Conservation (phyloP, 2,329 filamentous ascomycete genomes). For the Talaromyces sp. region DNA sequence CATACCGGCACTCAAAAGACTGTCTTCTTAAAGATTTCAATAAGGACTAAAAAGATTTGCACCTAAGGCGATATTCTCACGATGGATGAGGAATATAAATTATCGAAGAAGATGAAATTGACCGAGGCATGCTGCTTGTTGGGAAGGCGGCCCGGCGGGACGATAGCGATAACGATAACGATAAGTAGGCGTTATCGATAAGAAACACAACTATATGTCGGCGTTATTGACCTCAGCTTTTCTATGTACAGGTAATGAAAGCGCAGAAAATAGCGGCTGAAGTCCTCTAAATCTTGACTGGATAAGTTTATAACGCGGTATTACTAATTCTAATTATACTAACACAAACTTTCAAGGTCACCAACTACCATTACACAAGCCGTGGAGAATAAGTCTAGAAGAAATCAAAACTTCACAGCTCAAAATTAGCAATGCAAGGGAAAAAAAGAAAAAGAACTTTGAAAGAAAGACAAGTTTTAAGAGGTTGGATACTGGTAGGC, state of each 20-base stretch:
- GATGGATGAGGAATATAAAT: background rate
- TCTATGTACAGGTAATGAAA: background rate
- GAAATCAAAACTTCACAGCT: background rate
- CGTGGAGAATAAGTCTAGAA: background rate
- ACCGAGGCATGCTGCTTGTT: slow-evolving; percentile 1
- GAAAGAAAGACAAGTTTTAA: background rate
- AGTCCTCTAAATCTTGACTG: background rate
- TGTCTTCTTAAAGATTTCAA: background rate
- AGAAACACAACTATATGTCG: background rate
- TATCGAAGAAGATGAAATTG: background rate
- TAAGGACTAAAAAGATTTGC: background rate
- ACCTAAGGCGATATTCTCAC: background rate
- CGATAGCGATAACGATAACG: slow-evolving; percentile 9
- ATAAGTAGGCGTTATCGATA: slow-evolving; percentile 4
- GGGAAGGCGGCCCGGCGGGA: background rate
- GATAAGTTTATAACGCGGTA: background rate
- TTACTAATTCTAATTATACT: background rate
- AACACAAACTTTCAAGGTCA: background rate
- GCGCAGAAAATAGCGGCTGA: background rate
- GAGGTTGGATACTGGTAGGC: background rate
- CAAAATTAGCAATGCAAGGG: background rate
- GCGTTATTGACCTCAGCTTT: background rate
- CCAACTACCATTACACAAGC: background rate
- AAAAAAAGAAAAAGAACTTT: background rate
- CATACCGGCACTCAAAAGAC: background rate